phyloP scores from a whole-genome alignment of 1,139 yeast species.

The Hansenula anomala region DNA sequence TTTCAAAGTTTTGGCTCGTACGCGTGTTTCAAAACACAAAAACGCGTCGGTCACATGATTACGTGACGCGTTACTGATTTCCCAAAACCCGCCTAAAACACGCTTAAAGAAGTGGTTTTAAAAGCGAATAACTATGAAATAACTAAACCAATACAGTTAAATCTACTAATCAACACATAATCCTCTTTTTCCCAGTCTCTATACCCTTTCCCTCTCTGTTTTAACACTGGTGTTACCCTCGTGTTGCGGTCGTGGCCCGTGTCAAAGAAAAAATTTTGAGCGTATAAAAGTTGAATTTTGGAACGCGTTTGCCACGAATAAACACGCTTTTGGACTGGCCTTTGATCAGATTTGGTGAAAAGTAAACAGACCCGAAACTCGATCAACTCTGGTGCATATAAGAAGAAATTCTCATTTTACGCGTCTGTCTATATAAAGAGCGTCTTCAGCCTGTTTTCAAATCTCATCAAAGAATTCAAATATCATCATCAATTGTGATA shows the following conservation, averaged over 20 bases:
- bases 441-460: background rate
- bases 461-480: background rate
- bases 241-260: too few species aligned
- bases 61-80: background rate
- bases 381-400: background rate
- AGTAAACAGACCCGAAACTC: slow-evolving; percentile 1
- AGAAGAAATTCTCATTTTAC: background rate
- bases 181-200: too few species aligned
- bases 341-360: background rate
- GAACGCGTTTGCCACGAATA: background rate
- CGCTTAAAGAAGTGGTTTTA: too few species aligned
- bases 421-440: background rate
- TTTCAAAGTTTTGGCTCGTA: background rate
- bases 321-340: background rate
- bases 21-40: background rate
- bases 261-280: too few species aligned
- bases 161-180: too few species aligned
- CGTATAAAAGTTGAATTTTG: too few species aligned
- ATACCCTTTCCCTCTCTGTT: too few species aligned
- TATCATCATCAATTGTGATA: background rate
- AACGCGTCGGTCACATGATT: slow-evolving; percentile 2
- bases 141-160: too few species aligned
- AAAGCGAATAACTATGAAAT: too few species aligned
- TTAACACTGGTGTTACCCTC: too few species aligned
- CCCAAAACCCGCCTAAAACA: too few species aligned